Evolutionary conservation across 2,329 filamentous ascomycete species (phyloP).

Genomic region (Penicillium brevicompactum): DNA sequence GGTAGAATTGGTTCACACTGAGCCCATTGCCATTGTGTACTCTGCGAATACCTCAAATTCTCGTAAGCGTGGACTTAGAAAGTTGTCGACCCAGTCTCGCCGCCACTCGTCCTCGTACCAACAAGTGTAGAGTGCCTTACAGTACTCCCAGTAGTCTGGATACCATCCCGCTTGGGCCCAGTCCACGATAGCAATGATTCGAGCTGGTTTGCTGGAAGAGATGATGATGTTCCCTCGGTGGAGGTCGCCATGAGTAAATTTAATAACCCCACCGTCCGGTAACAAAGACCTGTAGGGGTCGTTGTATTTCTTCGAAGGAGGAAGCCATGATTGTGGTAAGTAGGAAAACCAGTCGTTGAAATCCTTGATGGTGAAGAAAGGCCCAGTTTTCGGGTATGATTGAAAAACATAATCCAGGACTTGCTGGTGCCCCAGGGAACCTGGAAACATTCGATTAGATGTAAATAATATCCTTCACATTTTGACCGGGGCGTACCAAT

Average conservation of each 20-base stretch:
- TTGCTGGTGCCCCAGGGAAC: too few species aligned
- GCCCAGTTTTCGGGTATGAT: slow-evolving; percentile 12
- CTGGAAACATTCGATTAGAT: too few species aligned
- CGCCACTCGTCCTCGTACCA: slow-evolving; percentile 7
- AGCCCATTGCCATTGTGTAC: too few species aligned
- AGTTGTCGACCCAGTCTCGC: neutral
- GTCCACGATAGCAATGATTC: slow-evolving; percentile 31
- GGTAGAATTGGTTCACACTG: too few species aligned
- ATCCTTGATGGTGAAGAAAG: slow-evolving; percentile 24
- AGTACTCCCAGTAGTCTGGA: slow-evolving; percentile 39
- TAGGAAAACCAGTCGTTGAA: slow-evolving; percentile 33
- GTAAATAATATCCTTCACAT: too few species aligned
- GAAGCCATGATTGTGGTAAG: slow-evolving; percentile 19
- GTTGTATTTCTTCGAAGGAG: slow-evolving; percentile 9
- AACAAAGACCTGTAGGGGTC: slow-evolving; percentile 25
- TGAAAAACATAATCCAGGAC: slow-evolving; percentile 22
- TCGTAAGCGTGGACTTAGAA: neutral
- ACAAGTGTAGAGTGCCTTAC: slow-evolving; percentile 32
- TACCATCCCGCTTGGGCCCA: slow-evolving; percentile 38
- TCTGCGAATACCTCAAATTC: too few species aligned
- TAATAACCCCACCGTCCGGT: slow-evolving; percentile 31
- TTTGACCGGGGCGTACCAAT: slow-evolving; percentile 20
- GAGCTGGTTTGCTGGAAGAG: slow-evolving; percentile 20
- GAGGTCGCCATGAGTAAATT: slow-evolving; percentile 39
- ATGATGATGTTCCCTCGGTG: slow-evolving; percentile 36